These are phyloP conservation scores for Phytophthora multivora DNA, from an alignment of 352 stramenopile species.

Conservation along the genomic window DNA sequence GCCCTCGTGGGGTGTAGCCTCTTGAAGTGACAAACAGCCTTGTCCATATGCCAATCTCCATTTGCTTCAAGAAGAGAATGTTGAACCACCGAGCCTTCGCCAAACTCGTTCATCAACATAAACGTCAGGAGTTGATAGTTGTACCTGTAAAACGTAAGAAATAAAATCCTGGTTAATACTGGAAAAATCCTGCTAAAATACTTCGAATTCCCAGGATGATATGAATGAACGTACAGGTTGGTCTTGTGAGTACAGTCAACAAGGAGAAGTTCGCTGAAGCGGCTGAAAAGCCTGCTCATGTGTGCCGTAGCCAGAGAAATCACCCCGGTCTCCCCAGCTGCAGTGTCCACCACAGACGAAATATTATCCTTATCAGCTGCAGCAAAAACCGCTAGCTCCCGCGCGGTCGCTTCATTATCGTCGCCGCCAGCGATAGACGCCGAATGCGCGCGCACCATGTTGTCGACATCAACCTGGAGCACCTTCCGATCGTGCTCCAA, in stretches of 20 bases:
- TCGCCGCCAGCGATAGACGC: background rate
- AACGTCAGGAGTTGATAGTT: conserved; percentile 28
- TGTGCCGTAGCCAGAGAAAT: conserved; percentile 5
- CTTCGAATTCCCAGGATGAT: too few species aligned
- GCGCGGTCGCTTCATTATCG: conserved; percentile 11
- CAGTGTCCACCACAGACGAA: background rate
- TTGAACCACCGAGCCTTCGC: conserved; percentile 6
- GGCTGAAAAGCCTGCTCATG: conserved; percentile 9
- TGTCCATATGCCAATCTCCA: background rate
- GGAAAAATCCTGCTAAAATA: background rate
- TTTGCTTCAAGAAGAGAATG: conserved; percentile 1
- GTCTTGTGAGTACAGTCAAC: conserved; percentile 22
- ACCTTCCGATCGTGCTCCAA: conserved; percentile 25
- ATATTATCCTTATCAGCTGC: conserved; percentile 3
- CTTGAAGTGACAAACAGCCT: background rate
- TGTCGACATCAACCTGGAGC: conserved; percentile 25
- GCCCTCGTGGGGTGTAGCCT: background rate
- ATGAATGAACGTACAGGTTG: conserved; percentile 3
- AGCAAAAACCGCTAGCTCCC: background rate
- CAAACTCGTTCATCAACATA: conserved; percentile 25
- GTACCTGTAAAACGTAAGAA: conserved; percentile 7
- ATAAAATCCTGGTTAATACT: background rate
- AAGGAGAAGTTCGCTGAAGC: conserved; percentile 14
- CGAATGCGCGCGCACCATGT: conserved; percentile 12
- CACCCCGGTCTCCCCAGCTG: conserved; percentile 4